Conservation (phyloP, 495 filamentous ascomycete genomes). For the Cudoniella acicularis region DNA sequence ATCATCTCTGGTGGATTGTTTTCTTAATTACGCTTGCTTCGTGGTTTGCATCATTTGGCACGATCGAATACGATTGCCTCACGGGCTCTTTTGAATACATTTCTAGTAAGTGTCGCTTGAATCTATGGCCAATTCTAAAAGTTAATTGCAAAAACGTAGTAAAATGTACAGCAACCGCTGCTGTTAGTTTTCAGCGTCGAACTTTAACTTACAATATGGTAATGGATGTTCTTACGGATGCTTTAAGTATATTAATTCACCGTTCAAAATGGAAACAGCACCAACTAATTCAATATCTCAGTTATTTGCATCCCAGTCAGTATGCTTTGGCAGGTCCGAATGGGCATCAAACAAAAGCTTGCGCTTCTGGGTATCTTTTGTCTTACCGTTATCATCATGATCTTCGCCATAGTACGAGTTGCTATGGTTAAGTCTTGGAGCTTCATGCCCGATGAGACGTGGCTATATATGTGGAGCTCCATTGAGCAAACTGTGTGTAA, state of each 20-base stretch:
- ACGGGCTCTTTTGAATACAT: background rate
- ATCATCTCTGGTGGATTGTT: background rate
- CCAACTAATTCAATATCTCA: background rate
- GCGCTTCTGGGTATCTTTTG: background rate
- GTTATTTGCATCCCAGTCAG: background rate
- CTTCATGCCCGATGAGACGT: background rate
- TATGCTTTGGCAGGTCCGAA: background rate
- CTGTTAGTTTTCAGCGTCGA: background rate
- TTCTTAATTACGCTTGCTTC: background rate
- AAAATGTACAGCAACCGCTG: background rate
- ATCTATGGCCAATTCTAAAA: no score
- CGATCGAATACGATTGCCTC: background rate
- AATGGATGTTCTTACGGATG: constrained; percentile 1
- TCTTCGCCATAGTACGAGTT: background rate
- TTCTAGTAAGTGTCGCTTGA: no score
- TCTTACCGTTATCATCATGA: background rate
- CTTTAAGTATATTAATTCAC: background rate
- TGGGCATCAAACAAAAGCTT: background rate
- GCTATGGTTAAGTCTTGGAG: background rate
- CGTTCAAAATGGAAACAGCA: background rate
- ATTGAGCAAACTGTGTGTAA: background rate
- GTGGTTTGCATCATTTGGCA: background rate
- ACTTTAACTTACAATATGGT: background rate
- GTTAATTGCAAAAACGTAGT: no score
- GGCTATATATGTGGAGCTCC: background rate